Evolutionary conservation across 2,329 filamentous ascomycete genomes (phyloP).

Genomic region (Thermothelomyces thermophilus): DNA sequence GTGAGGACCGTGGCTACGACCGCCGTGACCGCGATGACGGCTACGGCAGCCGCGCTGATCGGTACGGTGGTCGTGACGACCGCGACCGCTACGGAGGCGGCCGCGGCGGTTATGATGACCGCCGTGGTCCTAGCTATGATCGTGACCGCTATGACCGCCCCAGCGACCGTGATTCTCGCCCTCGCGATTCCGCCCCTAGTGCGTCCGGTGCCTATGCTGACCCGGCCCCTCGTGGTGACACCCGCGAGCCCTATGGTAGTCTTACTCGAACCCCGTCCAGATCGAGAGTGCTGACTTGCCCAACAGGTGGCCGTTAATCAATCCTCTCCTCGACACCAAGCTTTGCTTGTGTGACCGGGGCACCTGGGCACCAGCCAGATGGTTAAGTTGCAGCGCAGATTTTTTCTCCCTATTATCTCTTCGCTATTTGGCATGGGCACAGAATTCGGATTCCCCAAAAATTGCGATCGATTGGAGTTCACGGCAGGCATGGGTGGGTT

Average conservation of each 20-base stretch:
- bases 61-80: slow-evolving; percentile 41
- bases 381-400: slow-evolving; percentile 19
- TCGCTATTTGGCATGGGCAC: slow-evolving; percentile 23
- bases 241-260: slow-evolving; percentile 29
- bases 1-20: slow-evolving; percentile 32
- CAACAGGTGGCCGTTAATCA: slow-evolving; percentile 21
- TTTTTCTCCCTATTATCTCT: slow-evolving; percentile 22
- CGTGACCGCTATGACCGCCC: slow-evolving; percentile 36
- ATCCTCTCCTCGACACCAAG: neutral
- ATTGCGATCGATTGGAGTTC: slow-evolving; percentile 28
- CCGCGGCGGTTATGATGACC: slow-evolving; percentile 36
- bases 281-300: slow-evolving; percentile 8
- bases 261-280: neutral
- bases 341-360: slow-evolving; percentile 2
- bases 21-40: slow-evolving; percentile 39
- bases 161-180: slow-evolving; percentile 27
- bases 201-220: slow-evolving; percentile 27
- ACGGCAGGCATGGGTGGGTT: slow-evolving; percentile 26
- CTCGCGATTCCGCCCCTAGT: slow-evolving; percentile 27
- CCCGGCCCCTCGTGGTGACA: slow-evolving; percentile 26
- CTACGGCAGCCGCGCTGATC: slow-evolving; percentile 38
- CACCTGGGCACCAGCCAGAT: slow-evolving; percentile 9
- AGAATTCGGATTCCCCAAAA: slow-evolving; percentile 29
- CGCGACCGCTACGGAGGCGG: slow-evolving; percentile 48
- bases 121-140: slow-evolving; percentile 37